These are phyloP conservation scores for Purpureocillium lavendulum DNA, from an alignment of 2,329 filamentous ascomycete genomes.

Conservation along the genomic window DNA sequence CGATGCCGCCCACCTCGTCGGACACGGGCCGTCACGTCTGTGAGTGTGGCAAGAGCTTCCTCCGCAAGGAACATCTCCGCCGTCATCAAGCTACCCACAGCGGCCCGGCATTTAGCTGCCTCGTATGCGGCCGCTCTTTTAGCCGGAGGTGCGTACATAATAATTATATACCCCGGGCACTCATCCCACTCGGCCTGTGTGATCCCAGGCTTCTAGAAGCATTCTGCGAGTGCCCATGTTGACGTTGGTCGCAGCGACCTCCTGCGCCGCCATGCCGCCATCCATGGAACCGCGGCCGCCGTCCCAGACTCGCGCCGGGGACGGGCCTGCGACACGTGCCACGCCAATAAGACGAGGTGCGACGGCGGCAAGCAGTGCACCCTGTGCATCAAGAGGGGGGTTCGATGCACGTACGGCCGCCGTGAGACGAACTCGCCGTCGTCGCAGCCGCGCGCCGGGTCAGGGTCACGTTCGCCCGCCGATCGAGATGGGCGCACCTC, in stretches of 20 bases:
- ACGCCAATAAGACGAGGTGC: slow-evolving; percentile 36
- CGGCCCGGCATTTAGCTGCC: slow-evolving; percentile 23
- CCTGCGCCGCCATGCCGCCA: slow-evolving; percentile 25
- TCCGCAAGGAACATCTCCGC: slow-evolving; percentile 30
- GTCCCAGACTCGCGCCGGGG: slow-evolving; percentile 23
- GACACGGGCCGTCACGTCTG: slow-evolving; percentile 21
- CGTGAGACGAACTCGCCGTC: slow-evolving; percentile 1
- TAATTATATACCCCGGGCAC: too few relatives aligned
- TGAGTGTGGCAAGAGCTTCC: slow-evolving; percentile 30
- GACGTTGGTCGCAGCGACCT: slow-evolving; percentile 20
- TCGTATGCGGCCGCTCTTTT: slow-evolving; percentile 28
- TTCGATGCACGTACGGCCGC: slow-evolving; percentile 27
- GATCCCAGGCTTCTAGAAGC: background rate
- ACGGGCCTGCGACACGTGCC: slow-evolving; percentile 33
- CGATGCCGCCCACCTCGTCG: background rate
- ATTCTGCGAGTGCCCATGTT: too few relatives aligned
- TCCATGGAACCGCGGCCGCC: slow-evolving; percentile 21
- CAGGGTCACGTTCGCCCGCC: background rate
- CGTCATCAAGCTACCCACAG: slow-evolving; percentile 30
- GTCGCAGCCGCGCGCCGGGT: background rate
- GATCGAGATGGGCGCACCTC: background rate
- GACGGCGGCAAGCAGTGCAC: slow-evolving; percentile 30
- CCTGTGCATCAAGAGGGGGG: slow-evolving; percentile 28
- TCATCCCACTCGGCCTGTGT: background rate
- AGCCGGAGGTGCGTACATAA: slow-evolving; percentile 29